These are phyloP conservation scores for Pythium insidiosum DNA, from an alignment of 352 stramenopile genomes.

Conservation along the genomic window DNA sequence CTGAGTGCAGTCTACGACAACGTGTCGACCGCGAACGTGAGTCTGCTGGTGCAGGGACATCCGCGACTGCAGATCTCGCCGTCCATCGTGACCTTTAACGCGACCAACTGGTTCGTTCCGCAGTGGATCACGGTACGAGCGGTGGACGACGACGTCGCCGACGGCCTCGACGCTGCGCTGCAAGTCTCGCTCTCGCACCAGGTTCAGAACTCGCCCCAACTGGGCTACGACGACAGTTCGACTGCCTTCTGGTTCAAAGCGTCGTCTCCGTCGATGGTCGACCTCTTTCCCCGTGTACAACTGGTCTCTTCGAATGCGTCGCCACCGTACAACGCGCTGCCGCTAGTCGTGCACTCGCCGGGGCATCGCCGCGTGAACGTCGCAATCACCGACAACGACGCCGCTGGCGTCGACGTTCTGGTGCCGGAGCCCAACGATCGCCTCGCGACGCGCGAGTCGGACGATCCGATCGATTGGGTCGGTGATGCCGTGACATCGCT, in stretches of 20 bases:
- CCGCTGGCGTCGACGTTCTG: conserved; percentile 26
- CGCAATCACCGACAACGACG: conserved; percentile 38
- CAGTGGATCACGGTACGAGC: conserved; percentile 43
- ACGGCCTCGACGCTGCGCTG: conserved; percentile 14
- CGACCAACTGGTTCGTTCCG: conserved; percentile 48
- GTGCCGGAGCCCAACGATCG: conserved; percentile 27
- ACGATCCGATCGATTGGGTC: conserved; percentile 37
- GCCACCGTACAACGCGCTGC: conserved; percentile 62
- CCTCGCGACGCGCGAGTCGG: conserved; percentile 30
- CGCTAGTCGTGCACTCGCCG: conserved; percentile 38
- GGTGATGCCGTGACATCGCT: conserved; percentile 37
- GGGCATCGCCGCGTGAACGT: conserved; percentile 40
- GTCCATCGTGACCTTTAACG: conserved; percentile 53
- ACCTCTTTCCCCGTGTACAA: too few relatives aligned
- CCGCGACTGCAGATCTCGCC: conserved; percentile 40
- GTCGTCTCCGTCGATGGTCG: conserved; percentile 16
- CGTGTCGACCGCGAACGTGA: too few relatives aligned
- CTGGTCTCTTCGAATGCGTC: too few relatives aligned
- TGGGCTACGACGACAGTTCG: conserved; percentile 34
- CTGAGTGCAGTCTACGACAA: too few relatives aligned
- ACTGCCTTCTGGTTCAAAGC: conserved; percentile 55
- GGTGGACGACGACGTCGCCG: conserved; percentile 33
- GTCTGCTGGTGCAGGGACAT: conserved; percentile 42
- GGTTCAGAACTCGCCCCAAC: conserved; percentile 34
- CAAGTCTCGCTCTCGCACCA: conserved; percentile 40